Evolutionary conservation across 805 yeast species (phyloP), one percentile per base, ranked within the genome.

Genomic region (Metschnikowia continentalis): DNA sequence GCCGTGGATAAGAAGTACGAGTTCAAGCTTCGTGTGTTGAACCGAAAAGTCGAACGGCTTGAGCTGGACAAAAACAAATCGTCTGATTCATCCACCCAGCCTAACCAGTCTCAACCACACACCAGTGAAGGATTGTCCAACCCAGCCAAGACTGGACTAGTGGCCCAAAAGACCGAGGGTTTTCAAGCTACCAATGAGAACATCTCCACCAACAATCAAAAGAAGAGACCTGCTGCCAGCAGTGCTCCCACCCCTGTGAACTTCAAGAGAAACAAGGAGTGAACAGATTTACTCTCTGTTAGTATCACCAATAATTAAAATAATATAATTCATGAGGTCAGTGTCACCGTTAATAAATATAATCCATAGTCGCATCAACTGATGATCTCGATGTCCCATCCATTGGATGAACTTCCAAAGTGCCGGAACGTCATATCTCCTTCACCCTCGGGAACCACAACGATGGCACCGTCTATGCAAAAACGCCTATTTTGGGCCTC

Each of bases 381-480:
- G 3, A 54, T 23, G 19, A 54, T 42, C 14, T 23, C 14, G 20
- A 54, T 26, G 7, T 42, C 40, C 54, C 59, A 57, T 6, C 46
- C 54, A 17, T 46, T 35, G n/a, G 41, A 50, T n/a, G 36, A 32
- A 10, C 26, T 35, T 14, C 61, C 61, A 30, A 32, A 37, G 14
- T 54, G 47, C 7, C 47, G 13, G 22, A 57, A 40, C 3, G n/a
- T 35, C 22, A 55, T 20, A 3, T 17, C 23, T 2, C 20, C 32
- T 19, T 41, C 42, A 5, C 17, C 14, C 10, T 51, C 64, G 1
- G 76, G 76, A 13, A 68, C 46, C 13, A 50, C 59, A 14, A 71
- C 55, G 20, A 81, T 82, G 17, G 77, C 67, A 0, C 94, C 94
- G 64, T 86, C 94, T 11, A 86, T 61, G 60, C 92, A 86, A 63